Conservation (phyloP, 2,329 filamentous ascomycete species). For the Curvularia verruculosa region DNA sequence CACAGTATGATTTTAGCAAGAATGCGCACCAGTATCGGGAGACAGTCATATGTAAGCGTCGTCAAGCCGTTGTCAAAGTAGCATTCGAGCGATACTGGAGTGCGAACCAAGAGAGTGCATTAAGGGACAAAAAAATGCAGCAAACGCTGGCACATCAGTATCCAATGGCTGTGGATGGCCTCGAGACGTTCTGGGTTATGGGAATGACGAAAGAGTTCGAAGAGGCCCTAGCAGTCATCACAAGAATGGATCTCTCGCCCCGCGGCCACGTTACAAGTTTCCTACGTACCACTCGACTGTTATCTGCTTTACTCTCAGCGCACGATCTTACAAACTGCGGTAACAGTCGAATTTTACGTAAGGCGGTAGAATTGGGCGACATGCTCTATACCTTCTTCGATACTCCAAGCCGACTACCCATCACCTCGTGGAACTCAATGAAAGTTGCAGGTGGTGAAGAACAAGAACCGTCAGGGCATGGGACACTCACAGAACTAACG, state of each 20-base stretch:
- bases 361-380: conserved; percentile 66
- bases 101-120: conserved; percentile 62
- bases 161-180: neutral
- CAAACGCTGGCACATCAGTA: neutral
- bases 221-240: neutral
- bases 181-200: conserved; percentile 6
- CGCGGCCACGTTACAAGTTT: neutral
- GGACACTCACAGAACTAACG: conserved; percentile 53
- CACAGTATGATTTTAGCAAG: neutral
- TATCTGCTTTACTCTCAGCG: neutral
- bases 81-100: conserved; percentile 79
- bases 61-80: conserved; percentile 70
- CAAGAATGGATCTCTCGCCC: neutral
- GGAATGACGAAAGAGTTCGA: conserved; percentile 1
- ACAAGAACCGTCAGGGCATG: conserved; percentile 43
- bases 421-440: conserved; percentile 43
- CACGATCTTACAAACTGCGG: conserved; percentile 1
- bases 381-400: conserved; percentile 69
- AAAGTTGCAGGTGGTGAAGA: conserved; percentile 25
- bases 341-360: conserved; percentile 57
- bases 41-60: conserved; percentile 61
- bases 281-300: neutral
- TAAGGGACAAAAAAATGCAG: neutral
- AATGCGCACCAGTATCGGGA: conserved; percentile 16
- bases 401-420: conserved; percentile 67